Percentiles rank a stretch among this genome's conserved stretches.
Conservation (phyloP, 2,329 filamentous ascomycete species). For the Paracoccidioides brasiliensis region DNA sequence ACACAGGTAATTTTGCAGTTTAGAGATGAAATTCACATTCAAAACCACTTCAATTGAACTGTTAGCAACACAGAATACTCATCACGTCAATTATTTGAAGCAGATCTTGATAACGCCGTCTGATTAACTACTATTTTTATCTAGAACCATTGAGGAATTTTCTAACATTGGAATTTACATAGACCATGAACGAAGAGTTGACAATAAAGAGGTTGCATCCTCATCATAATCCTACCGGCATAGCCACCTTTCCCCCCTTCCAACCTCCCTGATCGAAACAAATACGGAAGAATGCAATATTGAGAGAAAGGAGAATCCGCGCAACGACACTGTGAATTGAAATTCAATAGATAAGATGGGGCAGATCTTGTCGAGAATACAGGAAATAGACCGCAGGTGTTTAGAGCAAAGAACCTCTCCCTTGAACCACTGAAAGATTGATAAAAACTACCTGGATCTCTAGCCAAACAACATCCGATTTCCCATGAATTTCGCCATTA, state of each 20-base stretch:
- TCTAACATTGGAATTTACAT: neutral
- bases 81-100: no score
- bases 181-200: neutral
- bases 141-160: neutral
- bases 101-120: no score
- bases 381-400: no score
- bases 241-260: neutral
- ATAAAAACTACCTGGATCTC: no score
- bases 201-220: neutral
- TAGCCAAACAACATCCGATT: neutral
- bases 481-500: neutral
- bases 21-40: neutral
- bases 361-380: no score
- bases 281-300: neutral
- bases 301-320: neutral
- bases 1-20: neutral
- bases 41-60: no score
- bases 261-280: neutral
- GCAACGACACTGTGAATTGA: no score
- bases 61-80: no score
- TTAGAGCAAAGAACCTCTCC: no score
- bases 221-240: neutral
- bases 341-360: no score
- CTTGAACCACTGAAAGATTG: no score
- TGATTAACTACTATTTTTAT: no score